These are phyloP conservation scores for Ustilago bromivora DNA, from an alignment of 1,284 basidiomycete genomes.

Conservation along the genomic window DNA sequence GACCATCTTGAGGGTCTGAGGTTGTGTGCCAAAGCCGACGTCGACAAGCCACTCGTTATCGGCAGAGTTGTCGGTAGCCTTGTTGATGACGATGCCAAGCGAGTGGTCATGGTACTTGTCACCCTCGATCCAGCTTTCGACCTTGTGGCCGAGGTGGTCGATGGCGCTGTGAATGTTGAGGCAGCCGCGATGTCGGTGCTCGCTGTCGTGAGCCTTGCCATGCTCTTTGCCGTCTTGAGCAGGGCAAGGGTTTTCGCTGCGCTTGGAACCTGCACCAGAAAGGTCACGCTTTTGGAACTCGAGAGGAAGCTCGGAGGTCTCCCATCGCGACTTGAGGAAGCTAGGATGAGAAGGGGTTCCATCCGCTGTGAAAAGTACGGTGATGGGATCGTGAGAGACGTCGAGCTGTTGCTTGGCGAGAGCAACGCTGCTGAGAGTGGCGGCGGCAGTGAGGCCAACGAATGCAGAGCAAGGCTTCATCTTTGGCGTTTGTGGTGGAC, in stretches of 20 bases:
- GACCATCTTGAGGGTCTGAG: slow-evolving; percentile 52
- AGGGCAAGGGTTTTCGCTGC: slow-evolving; percentile 21
- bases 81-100: slow-evolving; percentile 53
- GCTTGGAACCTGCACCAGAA: slow-evolving; percentile 33
- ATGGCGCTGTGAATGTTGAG: slow-evolving; percentile 20
- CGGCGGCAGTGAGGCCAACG: slow-evolving; percentile 40
- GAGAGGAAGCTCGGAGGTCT: slow-evolving; percentile 41
- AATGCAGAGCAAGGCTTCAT: slow-evolving; percentile 43
- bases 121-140: slow-evolving; percentile 39
- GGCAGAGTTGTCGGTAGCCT: slow-evolving; percentile 48
- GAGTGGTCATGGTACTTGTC: slow-evolving; percentile 43
- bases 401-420: slow-evolving; percentile 34
- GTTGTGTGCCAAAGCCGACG: slow-evolving; percentile 48
- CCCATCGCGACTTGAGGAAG: slow-evolving; percentile 45
- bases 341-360: slow-evolving; percentile 30
- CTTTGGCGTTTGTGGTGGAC: background rate
- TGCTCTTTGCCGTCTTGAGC: slow-evolving; percentile 12
- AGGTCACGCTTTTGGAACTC: slow-evolving; percentile 43
- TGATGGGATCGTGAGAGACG: slow-evolving; percentile 46
- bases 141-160: slow-evolving; percentile 28
- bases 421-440: slow-evolving; percentile 21
- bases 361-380: slow-evolving; percentile 33
- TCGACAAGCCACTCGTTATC: slow-evolving; percentile 63
- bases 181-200: slow-evolving; percentile 8
- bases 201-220: background rate